Evolutionary conservation across 805 yeast genomes (phyloP).

Genomic region (Clavispora phyllophila): DNA sequence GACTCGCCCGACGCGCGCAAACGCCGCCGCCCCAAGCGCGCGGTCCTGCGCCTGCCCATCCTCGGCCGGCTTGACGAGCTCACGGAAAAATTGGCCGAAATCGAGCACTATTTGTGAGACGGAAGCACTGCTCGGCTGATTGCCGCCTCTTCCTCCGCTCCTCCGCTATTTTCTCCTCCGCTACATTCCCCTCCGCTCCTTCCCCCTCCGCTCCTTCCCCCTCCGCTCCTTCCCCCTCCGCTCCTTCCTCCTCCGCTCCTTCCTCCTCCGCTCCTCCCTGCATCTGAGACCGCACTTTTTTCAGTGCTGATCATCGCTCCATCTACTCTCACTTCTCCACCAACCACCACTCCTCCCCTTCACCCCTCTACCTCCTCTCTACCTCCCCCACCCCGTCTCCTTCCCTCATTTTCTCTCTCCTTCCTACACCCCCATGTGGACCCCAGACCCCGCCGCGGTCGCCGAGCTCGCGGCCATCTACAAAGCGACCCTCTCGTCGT

Average conservation of each 20-base stretch:
- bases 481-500: constrained; percentile 64
- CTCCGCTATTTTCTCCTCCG: too few species aligned
- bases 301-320: too few species aligned
- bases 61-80: constrained; percentile 44
- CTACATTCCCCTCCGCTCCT: neutral
- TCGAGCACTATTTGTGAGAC: constrained; percentile 16
- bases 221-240: neutral
- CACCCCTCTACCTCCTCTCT: neutral
- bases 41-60: constrained; percentile 36
- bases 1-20: neutral
- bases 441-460: constrained; percentile 57
- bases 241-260: neutral
- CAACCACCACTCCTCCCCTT: too few species aligned
- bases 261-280: neutral
- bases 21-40: constrained; percentile 1
- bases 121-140: too few species aligned
- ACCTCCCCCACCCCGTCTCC: neutral
- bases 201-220: neutral
- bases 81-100: constrained; percentile 38
- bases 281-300: too few species aligned
- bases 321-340: neutral
- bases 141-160: too few species aligned
- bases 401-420: neutral
- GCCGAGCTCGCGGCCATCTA: constrained; percentile 63
- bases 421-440: constrained; percentile 42